phyloP scores from a whole-genome alignment of 768 basidiomycete species.

The Hygrocybe punicea region DNA sequence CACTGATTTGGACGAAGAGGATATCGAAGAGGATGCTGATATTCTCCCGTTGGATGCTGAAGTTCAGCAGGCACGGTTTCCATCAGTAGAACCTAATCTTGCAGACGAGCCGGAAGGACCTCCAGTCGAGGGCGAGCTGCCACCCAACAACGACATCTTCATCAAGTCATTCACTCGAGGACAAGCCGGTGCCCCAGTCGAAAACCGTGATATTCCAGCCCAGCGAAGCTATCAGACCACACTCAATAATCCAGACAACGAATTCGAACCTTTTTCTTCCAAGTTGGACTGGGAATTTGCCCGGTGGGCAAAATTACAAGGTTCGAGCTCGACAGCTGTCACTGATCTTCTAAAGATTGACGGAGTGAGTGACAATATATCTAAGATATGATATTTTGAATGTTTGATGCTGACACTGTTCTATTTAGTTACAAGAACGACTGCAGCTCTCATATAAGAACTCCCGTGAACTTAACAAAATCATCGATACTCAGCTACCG shows the following conservation, averaged over 20 bases:
- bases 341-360: neutral
- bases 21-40: neutral
- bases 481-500: conserved; percentile 32
- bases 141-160: neutral
- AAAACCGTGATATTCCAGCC: neutral
- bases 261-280: neutral
- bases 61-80: neutral
- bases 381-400: too few relatives aligned
- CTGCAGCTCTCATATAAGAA: conserved; percentile 31
- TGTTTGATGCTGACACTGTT: too few relatives aligned
- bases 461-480: conserved; percentile 29
- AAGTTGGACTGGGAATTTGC: neutral
- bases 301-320: neutral
- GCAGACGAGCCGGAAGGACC: neutral
- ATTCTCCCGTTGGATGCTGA: neutral
- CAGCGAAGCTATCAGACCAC: neutral
- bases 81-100: neutral
- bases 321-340: neutral
- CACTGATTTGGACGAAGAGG: neutral
- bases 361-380: too few relatives aligned
- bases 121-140: neutral
- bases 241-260: neutral
- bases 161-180: neutral
- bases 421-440: neutral
- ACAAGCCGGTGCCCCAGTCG: neutral